phyloP scores from a whole-genome alignment of 2,329 filamentous ascomycete genomes.

The Huntiella bhutanensis region DNA sequence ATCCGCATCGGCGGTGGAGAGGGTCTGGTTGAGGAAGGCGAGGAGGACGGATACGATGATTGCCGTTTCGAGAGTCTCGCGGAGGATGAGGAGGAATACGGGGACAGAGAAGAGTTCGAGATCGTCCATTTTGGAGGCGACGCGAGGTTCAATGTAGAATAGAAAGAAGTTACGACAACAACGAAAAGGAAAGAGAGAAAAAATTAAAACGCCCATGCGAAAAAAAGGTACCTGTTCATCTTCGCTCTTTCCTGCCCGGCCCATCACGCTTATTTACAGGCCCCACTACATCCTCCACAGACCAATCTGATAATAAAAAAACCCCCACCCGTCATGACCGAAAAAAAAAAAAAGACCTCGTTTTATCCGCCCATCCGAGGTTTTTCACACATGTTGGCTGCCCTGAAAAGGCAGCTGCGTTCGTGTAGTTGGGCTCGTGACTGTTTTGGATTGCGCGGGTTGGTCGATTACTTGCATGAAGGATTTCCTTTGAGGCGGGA shows the following conservation, averaged over 20 bases:
- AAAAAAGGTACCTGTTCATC: background rate
- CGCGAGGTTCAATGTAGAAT: background rate
- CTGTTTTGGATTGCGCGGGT: no score
- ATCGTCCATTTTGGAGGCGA: constrained; percentile 27
- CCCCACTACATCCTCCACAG: background rate
- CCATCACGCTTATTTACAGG: background rate
- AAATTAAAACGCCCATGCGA: background rate
- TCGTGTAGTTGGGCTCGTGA: no score
- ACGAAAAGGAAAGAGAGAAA: background rate
- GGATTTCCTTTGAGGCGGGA: no score
- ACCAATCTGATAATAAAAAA: no score
- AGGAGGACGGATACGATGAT: constrained; percentile 75
- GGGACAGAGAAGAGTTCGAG: constrained; percentile 57
- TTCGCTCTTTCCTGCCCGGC: background rate
- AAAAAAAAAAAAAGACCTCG: no score
- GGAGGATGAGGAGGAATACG: constrained; percentile 80
- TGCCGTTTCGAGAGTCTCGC: constrained; percentile 64
- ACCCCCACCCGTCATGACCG: no score
- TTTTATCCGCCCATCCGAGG: no score
- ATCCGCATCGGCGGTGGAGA: constrained; percentile 22
- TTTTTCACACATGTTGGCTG: no score
- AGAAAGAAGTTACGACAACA: background rate
- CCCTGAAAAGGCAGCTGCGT: no score
- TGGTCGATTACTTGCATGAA: no score
- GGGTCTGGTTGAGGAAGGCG: constrained; percentile 66